Evolutionary conservation across 2,329 filamentous ascomycete species (phyloP).

Genomic region (Byssoonygena ceratinophila): DNA sequence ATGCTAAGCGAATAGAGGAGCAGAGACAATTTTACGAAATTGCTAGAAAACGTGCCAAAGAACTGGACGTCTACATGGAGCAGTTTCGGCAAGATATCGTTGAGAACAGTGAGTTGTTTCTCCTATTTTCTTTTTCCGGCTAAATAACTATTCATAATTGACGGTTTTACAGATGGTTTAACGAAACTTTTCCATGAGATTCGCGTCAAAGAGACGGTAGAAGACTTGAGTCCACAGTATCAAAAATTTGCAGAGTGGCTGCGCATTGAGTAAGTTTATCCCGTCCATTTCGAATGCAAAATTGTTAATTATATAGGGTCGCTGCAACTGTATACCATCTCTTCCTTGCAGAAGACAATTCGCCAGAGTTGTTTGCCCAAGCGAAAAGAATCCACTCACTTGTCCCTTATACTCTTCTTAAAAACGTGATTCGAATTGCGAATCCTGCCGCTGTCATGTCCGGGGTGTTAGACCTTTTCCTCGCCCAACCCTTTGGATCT

Average conservation of each 20-base stretch:
- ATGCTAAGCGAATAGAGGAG: slow-evolving; percentile 80
- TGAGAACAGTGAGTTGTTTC: slow-evolving; percentile 54
- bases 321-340: slow-evolving; percentile 94
- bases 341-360: slow-evolving; percentile 96
- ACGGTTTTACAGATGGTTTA: slow-evolving; percentile 54
- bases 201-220: slow-evolving; percentile 74
- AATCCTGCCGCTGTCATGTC: slow-evolving; percentile 97
- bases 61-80: slow-evolving; percentile 97
- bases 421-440: slow-evolving; percentile 92
- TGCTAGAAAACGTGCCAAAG: slow-evolving; percentile 75
- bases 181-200: slow-evolving; percentile 91
- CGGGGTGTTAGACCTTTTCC: slow-evolving; percentile 85
- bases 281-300: not conserved
- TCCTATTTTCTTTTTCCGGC: not conserved
- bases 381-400: slow-evolving; percentile 88
- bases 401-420: slow-evolving; percentile 83
- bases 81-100: slow-evolving; percentile 58
- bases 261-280: slow-evolving; percentile 59
- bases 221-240: slow-evolving; percentile 85
- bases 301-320: slow-evolving; percentile 41
- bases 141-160: too few relatives aligned
- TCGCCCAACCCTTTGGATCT: slow-evolving; percentile 86
- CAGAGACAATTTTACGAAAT: slow-evolving; percentile 94
- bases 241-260: slow-evolving; percentile 98
- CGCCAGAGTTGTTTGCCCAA: slow-evolving; percentile 88